Evolutionary conservation across 73 alveolate genomes (phyloP).

Genomic region (Loxodes magnus): DNA sequence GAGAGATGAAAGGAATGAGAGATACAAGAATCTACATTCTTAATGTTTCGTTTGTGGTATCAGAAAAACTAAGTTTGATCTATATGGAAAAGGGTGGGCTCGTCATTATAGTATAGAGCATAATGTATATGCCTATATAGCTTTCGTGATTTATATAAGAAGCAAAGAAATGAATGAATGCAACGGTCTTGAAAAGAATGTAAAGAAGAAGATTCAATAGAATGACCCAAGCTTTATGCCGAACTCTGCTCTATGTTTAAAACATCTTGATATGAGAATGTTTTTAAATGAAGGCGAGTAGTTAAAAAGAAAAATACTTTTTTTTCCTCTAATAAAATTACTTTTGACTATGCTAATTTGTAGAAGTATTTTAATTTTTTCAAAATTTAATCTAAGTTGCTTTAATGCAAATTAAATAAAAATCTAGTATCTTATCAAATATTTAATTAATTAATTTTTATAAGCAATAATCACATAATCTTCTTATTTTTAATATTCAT

Average conservation of each 20-base stretch:
- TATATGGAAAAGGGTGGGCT: conserved; percentile 26
- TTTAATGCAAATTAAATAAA: too few relatives aligned
- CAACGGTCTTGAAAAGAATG: conserved; percentile 39
- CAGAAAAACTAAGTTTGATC: conserved; percentile 34
- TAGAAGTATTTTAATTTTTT: too few relatives aligned
- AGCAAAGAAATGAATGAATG: conserved; percentile 14
- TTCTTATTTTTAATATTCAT: too few relatives aligned
- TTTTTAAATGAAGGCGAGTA: too few relatives aligned
- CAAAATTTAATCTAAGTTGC: too few relatives aligned
- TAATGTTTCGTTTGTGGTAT: conserved; percentile 64
- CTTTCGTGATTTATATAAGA: conserved; percentile 26
- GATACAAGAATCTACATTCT: conserved; percentile 42
- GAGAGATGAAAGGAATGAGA: conserved; percentile 43
- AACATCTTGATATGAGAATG: too few relatives aligned
- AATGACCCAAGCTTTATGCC: conserved; percentile 29
- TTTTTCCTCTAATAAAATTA: too few relatives aligned
- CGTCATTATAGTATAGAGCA: conserved; percentile 38
- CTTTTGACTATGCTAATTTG: too few relatives aligned
- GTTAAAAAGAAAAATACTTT: too few relatives aligned
- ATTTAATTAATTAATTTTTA: too few relatives aligned
- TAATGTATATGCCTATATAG: conserved; percentile 37
- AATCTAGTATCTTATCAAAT: too few relatives aligned
- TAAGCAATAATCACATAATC: too few relatives aligned
- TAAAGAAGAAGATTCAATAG: conserved; percentile 12
- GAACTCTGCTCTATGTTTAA: neutral